Evolutionary conservation across 1,139 yeast species (phyloP), one percentile per base, ranked within the genome.

Genomic region (Ogataea hybrid): DNA sequence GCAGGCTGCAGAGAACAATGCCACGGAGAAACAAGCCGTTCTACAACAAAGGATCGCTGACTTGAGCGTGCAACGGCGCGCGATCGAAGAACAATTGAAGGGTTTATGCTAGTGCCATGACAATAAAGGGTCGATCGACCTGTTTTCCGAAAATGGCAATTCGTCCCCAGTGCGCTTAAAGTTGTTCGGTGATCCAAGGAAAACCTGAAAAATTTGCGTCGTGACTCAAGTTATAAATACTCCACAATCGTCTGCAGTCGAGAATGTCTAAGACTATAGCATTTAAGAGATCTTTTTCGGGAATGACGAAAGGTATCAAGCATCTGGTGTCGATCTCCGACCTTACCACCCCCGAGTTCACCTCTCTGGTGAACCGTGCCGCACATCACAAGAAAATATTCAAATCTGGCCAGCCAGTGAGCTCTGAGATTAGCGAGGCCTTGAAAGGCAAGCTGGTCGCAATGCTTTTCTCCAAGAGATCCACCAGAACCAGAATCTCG

Each of bases 401-500:
- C 54, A 81, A 78, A 58, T 61, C 74, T 2, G 78, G 78, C 9
- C 67, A 68, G 23, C 47, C 58, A 11, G 61, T 69, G 3, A 69
- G 73, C 6, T 68, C 74, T 15, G 70, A 70, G 46, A 70, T 77
- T 45, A 76, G 75, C 52, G 68, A 72, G 41, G 79, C 82, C 51
- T 68, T 90, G 41, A 68, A 78, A 37, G 97, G 97, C 3, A 87
- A 83, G 63, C 75, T 90, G 5, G 81, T 88, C 25, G 88, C 97
- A 0, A 65, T 92, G 61, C 64, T 92, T 37, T 92, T 92, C 63
- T 76, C 89, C 46, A 92, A 92, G 63, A 79, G 98, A 64, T 86
- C 96, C 8, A 92, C 98, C 23, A 77, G 98, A 67, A 92, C 98
- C 27, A 79, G 98, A 64, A 79, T 92, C 32, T 88, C 97, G 32